Evolutionary conservation across 1,284 basidiomycete genomes (phyloP).

Genomic region (Coniferiporia sulphurascens): DNA sequence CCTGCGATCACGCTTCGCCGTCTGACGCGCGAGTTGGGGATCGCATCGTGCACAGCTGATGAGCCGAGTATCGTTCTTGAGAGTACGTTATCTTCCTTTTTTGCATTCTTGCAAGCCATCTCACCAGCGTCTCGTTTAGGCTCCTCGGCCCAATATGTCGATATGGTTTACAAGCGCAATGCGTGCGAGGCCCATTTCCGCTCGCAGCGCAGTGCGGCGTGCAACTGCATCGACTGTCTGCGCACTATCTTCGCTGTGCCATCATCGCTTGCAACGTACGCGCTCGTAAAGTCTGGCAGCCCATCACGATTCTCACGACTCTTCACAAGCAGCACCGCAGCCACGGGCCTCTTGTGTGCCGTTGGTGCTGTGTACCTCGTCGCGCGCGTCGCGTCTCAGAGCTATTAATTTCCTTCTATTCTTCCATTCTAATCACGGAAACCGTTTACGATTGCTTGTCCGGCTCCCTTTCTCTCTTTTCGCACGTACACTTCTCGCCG

Average conservation of each 20-base stretch:
- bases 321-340: slow-evolving; percentile 1
- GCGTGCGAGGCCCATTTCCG: slow-evolving; percentile 13
- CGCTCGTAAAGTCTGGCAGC: neutral
- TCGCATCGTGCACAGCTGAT: slow-evolving; percentile 1
- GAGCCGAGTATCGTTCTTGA: slow-evolving; percentile 10
- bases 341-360: slow-evolving; percentile 13
- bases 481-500: neutral
- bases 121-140: neutral
- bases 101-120: neutral
- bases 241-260: slow-evolving; percentile 4
- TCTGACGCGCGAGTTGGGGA: slow-evolving; percentile 7
- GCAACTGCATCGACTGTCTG: slow-evolving; percentile 16
- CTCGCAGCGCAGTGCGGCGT: slow-evolving; percentile 7
- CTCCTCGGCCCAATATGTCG: slow-evolving; percentile 9
- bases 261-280: slow-evolving; percentile 9
- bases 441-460: neutral
- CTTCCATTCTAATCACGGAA: neutral
- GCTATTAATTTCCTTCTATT: neutral
- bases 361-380: slow-evolving; percentile 8
- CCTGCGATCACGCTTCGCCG: slow-evolving; percentile 7
- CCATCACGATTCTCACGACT: neutral
- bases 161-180: slow-evolving; percentile 14
- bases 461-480: neutral
- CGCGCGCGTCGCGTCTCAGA: slow-evolving; percentile 4
- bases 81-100: slow-evolving; percentile 3